Percentiles rank a stretch among this genome's conserved stretches.
Conservation (phyloP, 169 alveolate genomes). For the Cryptosporidium parvum region DNA sequence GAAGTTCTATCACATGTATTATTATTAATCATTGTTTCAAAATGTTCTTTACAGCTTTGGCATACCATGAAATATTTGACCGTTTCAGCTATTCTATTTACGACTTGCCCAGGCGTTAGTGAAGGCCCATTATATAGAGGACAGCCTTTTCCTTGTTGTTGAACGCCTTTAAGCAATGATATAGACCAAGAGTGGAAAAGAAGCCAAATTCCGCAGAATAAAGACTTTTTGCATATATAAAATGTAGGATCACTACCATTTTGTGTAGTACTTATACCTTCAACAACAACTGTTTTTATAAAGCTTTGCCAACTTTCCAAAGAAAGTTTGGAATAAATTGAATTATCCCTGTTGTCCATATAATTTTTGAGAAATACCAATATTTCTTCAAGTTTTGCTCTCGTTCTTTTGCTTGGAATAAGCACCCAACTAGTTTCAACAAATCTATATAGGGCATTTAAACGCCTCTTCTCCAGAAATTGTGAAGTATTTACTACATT, state of each 20-base stretch:
- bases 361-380: conserved; percentile 16
- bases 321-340: conserved; percentile 32
- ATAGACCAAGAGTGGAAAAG: conserved; percentile 61
- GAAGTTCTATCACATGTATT: conserved; percentile 68
- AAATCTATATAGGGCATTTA: conserved; percentile 45
- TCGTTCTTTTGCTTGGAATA: conserved; percentile 55
- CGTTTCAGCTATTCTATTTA: conserved; percentile 52
- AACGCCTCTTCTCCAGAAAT: conserved; percentile 40
- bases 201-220: conserved; percentile 75
- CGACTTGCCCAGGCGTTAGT: conserved; percentile 49
- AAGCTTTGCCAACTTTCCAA: conserved; percentile 36
- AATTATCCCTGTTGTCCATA: conserved; percentile 12
- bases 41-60: conserved; percentile 65
- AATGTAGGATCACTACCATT: conserved; percentile 17
- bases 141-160: conserved; percentile 30
- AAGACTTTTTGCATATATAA: conserved; percentile 39
- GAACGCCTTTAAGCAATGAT: conserved; percentile 56
- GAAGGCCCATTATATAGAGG: conserved; percentile 63
- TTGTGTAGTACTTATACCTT: conserved; percentile 12
- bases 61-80: conserved; percentile 54
- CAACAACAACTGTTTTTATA: conserved; percentile 23
- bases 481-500: background rate
- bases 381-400: conserved; percentile 24
- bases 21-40: conserved; percentile 47
- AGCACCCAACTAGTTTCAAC: conserved; percentile 70